A percentile compares a stretch with the other conserved stretches of the same genome.
Conservation (phyloP, 164 flowering plant species). For the Liriodendron chinense region DNA sequence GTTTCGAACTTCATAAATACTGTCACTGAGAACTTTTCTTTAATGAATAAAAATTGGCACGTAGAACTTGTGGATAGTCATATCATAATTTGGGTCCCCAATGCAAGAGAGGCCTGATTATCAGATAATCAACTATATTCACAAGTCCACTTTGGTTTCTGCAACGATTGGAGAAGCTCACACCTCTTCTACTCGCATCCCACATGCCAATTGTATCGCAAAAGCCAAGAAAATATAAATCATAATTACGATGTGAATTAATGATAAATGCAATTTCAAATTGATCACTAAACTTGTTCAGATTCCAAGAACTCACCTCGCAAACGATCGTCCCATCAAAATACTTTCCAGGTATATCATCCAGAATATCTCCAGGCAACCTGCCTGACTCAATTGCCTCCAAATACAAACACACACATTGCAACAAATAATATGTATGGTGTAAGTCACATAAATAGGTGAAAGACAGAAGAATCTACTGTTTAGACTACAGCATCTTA, state of each 20-base stretch:
- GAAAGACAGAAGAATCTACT: background rate
- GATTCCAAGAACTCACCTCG: constrained; percentile 50
- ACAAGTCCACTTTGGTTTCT: no score
- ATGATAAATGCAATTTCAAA: background rate
- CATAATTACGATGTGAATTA: background rate
- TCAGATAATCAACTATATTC: no score
- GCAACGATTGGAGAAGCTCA: background rate
- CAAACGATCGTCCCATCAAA: constrained; percentile 66
- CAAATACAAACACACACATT: constrained; percentile 18
- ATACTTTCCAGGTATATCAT: constrained; percentile 88
- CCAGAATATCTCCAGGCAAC: constrained; percentile 81
- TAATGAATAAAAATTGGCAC: no score
- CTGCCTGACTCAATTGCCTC: constrained; percentile 94
- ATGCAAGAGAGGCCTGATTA: no score
- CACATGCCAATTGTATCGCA: background rate
- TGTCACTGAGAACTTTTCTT: no score
- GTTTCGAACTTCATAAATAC: no score
- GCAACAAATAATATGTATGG: background rate
- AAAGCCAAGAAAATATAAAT: background rate
- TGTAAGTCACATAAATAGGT: background rate
- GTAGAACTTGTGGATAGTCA: no score
- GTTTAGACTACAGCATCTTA: background rate
- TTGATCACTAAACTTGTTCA: background rate
- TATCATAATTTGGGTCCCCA: no score
- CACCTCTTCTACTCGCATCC: background rate